Conservation (phyloP, 345 rosid genomes). For the Draba incana region DNA sequence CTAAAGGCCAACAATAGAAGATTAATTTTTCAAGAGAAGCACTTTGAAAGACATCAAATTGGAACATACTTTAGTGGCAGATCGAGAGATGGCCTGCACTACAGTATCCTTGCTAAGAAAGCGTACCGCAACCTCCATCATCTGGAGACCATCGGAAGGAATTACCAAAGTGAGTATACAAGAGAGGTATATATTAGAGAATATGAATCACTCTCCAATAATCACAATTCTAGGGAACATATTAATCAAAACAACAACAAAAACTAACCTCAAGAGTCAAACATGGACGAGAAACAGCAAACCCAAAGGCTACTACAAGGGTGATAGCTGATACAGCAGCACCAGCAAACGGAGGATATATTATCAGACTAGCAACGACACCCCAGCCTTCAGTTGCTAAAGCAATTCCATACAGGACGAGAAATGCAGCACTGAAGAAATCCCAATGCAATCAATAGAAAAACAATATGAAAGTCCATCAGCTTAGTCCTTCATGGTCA, state of each 20-base stretch:
- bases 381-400: constrained; percentile 99
- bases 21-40: constrained; percentile 17
- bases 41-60: constrained; percentile 20
- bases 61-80: constrained; percentile 90
- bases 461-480: constrained; percentile 20
- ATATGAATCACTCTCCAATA: constrained; percentile 7
- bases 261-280: constrained; percentile 83
- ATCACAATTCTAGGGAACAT: constrained; percentile 7
- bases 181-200: constrained; percentile 5
- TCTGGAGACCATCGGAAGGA: constrained; percentile 55
- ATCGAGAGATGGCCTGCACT: constrained; percentile 94
- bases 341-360: constrained; percentile 99
- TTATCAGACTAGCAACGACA: constrained; percentile 96
- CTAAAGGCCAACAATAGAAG: constrained; percentile 11
- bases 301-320: constrained; percentile 97
- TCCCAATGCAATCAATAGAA: constrained; percentile 21
- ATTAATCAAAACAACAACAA: constrained; percentile 26
- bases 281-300: constrained; percentile 99
- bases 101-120: constrained; percentile 96
- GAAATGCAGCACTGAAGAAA: constrained; percentile 83
- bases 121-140: constrained; percentile 98
- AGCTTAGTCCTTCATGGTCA: constrained; percentile 17
- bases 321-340: constrained; percentile 98
- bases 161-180: constrained; percentile 26
- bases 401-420: constrained; percentile 95